These are phyloP conservation scores for Otatea glauca DNA, from an alignment of 176 grass and related monocot genomes.

Conservation along the genomic window DNA sequence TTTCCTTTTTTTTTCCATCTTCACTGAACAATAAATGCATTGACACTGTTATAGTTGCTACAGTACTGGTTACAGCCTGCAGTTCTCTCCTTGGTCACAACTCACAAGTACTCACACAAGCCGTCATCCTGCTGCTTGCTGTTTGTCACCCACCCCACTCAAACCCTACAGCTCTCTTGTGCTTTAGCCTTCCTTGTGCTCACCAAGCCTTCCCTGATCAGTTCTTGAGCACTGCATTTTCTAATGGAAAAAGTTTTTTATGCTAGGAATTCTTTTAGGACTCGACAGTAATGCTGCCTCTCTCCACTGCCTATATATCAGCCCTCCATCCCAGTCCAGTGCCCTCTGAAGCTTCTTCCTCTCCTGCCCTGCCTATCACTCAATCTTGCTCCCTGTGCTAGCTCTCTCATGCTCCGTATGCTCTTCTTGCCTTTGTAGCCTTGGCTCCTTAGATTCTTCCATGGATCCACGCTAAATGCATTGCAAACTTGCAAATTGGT, in stretches of 20 bases:
- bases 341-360: slow-evolving; percentile 18
- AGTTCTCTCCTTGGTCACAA: not conserved
- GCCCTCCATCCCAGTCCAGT: slow-evolving; percentile 35
- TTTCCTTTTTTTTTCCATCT: not conserved
- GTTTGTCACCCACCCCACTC: slow-evolving; percentile 16
- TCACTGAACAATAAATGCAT: not conserved
- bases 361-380: not conserved
- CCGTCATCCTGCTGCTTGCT: not conserved
- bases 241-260: not conserved
- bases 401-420: slow-evolving; percentile 1
- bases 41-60: not conserved
- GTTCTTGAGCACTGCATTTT: not conserved
- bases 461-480: slow-evolving; percentile 62
- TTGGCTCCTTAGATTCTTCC: slow-evolving; percentile 19
- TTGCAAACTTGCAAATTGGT: not conserved
- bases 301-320: slow-evolving; percentile 52
- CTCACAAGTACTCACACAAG: not conserved
- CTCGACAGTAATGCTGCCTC: slow-evolving; percentile 37
- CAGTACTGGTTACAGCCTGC: not conserved
- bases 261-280: slow-evolving; percentile 15
- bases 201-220: slow-evolving; percentile 5
- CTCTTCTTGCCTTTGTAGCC: slow-evolving; percentile 38
- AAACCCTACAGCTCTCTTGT: slow-evolving; percentile 1
- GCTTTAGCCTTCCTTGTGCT: not conserved
- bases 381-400: not conserved